Conservation (phyloP, 208 protist genomes). For the Leishmania mexicana region DNA sequence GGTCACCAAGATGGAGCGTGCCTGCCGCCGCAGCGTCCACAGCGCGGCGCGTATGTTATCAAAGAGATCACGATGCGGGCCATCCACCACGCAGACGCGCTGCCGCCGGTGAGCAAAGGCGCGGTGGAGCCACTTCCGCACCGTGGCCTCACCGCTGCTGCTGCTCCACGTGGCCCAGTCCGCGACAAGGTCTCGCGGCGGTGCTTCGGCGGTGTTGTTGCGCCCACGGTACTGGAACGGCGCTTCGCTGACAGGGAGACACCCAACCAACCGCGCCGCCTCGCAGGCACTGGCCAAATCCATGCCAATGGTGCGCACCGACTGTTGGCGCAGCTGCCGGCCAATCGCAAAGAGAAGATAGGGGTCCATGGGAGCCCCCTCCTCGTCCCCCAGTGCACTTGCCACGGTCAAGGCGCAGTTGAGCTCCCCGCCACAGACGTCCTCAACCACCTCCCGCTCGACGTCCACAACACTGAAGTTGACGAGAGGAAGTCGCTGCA, state of each 20-base stretch:
- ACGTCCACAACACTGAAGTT: constrained; percentile 75
- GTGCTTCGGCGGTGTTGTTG: background rate
- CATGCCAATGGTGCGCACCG: constrained; percentile 48
- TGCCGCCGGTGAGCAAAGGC: constrained; percentile 67
- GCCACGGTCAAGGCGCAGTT: constrained; percentile 80
- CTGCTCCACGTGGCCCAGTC: constrained; percentile 56
- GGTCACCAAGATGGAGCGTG: constrained; percentile 56
- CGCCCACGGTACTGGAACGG: constrained; percentile 45
- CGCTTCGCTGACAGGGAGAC: constrained; percentile 43
- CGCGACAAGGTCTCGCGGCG: constrained; percentile 28
- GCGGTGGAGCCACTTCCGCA: constrained; percentile 44
- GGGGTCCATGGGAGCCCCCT: constrained; percentile 78
- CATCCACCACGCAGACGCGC: constrained; percentile 66
- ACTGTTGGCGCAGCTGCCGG: constrained; percentile 53
- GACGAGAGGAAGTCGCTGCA: constrained; percentile 24
- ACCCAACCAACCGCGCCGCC: constrained; percentile 65
- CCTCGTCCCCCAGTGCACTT: constrained; percentile 77
- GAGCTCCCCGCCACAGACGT: constrained; percentile 64
- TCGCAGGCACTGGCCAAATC: constrained; percentile 71
- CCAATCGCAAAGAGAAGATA: constrained; percentile 83
- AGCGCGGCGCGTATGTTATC: constrained; percentile 74
- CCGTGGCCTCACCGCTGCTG: constrained; percentile 12
- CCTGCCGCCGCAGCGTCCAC: constrained; percentile 74
- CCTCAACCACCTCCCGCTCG: constrained; percentile 37
- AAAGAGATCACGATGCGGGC: constrained; percentile 70